phyloP scores from a whole-genome alignment of 495 filamentous ascomycete genomes.

The Hypoxylon perforatum region DNA sequence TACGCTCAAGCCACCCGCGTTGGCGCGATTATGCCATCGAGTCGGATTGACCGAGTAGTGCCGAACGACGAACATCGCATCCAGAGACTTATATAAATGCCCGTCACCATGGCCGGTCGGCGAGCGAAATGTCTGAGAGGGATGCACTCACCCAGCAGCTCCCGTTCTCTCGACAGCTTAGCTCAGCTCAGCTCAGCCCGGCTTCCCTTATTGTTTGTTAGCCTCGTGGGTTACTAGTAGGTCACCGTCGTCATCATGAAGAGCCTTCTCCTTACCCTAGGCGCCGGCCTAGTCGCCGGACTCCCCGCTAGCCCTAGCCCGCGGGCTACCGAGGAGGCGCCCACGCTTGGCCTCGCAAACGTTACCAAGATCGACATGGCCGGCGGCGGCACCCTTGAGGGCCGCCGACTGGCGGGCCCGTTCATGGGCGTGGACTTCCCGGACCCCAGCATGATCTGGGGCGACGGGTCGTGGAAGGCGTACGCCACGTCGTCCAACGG shows the following conservation, averaged over 20 bases:
- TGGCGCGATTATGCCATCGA: constrained; percentile 8
- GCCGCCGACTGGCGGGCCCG: constrained; percentile 36
- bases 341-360: constrained; percentile 43
- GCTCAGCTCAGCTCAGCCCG: background rate
- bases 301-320: constrained; percentile 31
- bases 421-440: constrained; percentile 47
- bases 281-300: constrained; percentile 35
- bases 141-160: background rate
- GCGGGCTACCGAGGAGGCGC: constrained; percentile 22
- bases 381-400: constrained; percentile 19
- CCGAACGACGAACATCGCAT: constrained; percentile 11
- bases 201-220: background rate
- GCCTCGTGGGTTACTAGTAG: background rate
- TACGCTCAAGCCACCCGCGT: constrained; percentile 9
- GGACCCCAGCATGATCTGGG: constrained; percentile 45
- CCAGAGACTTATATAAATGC: constrained; percentile 22
- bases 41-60: constrained; percentile 28
- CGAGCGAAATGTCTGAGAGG: constrained; percentile 5
- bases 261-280: constrained; percentile 37
- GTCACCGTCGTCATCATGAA: constrained; percentile 33
- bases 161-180: background rate
- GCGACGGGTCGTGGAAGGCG: constrained; percentile 47
- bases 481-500: constrained; percentile 44
- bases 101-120: background rate
- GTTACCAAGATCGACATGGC: constrained; percentile 41